Percentiles rank a stretch among this genome's conserved stretches.
Evolutionary conservation across 2,329 filamentous ascomycete species (phyloP).

Genomic region (Tolypocladium guangdongense): DNA sequence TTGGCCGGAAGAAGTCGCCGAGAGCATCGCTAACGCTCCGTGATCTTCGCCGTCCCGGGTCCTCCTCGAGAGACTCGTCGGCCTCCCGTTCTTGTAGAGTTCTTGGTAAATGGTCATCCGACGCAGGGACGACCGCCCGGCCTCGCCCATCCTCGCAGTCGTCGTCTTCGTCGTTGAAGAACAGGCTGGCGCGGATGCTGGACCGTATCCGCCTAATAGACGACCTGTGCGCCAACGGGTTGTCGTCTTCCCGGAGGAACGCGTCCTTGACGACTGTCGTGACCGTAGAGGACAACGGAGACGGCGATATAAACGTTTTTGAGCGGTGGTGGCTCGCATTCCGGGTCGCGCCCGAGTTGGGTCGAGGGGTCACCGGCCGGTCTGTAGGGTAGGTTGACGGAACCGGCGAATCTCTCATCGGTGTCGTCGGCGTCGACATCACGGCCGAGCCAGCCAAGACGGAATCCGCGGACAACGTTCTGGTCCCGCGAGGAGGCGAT

Average conservation of each 20-base stretch:
- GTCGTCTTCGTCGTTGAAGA: conserved; percentile 36
- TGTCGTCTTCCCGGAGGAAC: conserved; percentile 35
- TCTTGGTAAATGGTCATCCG: conserved; percentile 14
- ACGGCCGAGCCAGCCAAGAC: conserved; percentile 15
- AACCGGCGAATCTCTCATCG: conserved; percentile 17
- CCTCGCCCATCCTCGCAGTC: conserved; percentile 10
- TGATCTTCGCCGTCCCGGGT: conserved; percentile 17
- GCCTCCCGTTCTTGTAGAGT: conserved; percentile 10
- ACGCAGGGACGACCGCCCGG: conserved; percentile 10
- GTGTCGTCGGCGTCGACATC: conserved; percentile 16
- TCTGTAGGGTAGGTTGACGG: conserved; percentile 12
- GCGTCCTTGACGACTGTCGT: conserved; percentile 47
- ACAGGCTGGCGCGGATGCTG: conserved; percentile 42
- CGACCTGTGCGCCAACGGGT: conserved; percentile 26
- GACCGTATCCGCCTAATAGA: conserved; percentile 37
- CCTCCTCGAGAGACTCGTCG: conserved; percentile 5
- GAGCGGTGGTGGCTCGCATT: conserved; percentile 19
- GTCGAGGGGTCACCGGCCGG: conserved; percentile 16
- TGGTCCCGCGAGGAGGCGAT: conserved; percentile 22
- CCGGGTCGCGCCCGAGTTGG: conserved; percentile 16
- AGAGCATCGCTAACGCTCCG: conserved; percentile 31
- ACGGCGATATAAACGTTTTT: conserved; percentile 45
- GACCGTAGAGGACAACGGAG: conserved; percentile 48
- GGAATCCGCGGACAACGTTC: conserved; percentile 26
- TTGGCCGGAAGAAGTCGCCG: conserved; percentile 27